phyloP scores from a whole-genome alignment of 352 stramenopile genomes.

The Phytopythium oedochilum region DNA sequence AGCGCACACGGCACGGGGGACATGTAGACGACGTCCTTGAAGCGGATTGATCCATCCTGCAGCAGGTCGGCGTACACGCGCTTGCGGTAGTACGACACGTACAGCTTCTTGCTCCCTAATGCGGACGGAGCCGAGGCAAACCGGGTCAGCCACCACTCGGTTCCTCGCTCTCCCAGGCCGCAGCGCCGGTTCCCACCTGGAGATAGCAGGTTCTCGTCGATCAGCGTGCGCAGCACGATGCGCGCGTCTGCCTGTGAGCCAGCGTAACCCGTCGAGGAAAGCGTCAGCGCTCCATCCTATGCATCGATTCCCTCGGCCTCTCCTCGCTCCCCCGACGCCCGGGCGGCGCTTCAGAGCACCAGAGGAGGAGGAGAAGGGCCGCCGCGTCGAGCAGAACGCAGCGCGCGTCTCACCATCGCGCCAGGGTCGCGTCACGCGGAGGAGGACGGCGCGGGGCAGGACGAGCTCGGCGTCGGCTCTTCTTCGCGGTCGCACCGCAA shows the following conservation, averaged over 20 bases:
- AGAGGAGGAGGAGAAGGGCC: background rate
- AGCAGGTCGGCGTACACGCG: slow-evolving; percentile 72
- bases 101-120: slow-evolving; percentile 63
- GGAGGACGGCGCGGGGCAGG: no score
- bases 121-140: background rate
- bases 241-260: slow-evolving; percentile 49
- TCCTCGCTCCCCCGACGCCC: background rate
- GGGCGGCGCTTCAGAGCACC: background rate
- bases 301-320: background rate
- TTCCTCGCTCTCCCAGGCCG: background rate
- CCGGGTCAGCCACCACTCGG: background rate
- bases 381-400: background rate
- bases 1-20: slow-evolving; percentile 63
- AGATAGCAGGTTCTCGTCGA: slow-evolving; percentile 62
- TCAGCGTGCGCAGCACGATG: slow-evolving; percentile 56
- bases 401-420: background rate
- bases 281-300: background rate
- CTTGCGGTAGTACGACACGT: slow-evolving; percentile 81
- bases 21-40: slow-evolving; percentile 74
- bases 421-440: background rate
- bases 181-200: slow-evolving; percentile 21
- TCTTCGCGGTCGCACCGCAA: background rate
- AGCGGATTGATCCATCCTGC: slow-evolving; percentile 70
- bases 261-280: background rate
- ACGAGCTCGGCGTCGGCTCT: no score